Base-by-base conservation (phyloP, 1,284 basidiomycete genomes). In the Schizophyllum amplum region DNA sequence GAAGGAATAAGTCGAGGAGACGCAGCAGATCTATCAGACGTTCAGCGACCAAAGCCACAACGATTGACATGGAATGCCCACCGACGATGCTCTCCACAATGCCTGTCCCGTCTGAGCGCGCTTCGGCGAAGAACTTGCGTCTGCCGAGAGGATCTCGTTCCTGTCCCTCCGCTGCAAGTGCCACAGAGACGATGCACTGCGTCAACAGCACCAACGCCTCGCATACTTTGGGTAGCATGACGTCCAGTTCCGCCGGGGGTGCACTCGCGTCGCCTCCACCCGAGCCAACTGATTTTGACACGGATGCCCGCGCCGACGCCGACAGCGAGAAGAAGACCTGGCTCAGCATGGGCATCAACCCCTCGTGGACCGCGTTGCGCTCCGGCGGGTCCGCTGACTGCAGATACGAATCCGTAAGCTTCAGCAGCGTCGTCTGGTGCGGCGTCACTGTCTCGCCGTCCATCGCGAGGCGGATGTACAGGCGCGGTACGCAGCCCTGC, bases 381-480 rank as follows among this genome's bases (percentile, higher is more conserved):
- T 65, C 66, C 21, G 67, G 64, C 15, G 63, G 62, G 49, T 63
- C 60, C 46, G 67, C 55, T 9, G 80, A 76, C 62, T 89, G 84
- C 55, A 92, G 73, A 65, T 87, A 85, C 1, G 90, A 88, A 68
- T 95, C 93, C 17, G 94, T 72, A 5, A 94, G 74, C 70, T 94
- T 94, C 57, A 95, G 79, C n/a, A 94, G 71, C 11, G 82, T 87
- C 1, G 84, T 92, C 69, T 94, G 92, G 63, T 87, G 84, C 0
- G 91, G 90, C 2, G 88, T 83, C 47, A 93, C 79, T n/a, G 84
- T 75, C 69, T 93, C 91, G 52, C 79, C 82, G 24, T 73, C 62
- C 83, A 84, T 72, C 27, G 71, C 66, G 59, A 85, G 74, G 60
- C 74, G 78, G 24, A 62, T 67, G 63, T 82, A 83, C 22, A 83